phyloP scores from a whole-genome alignment of 495 filamentous ascomycete genomes.

The Aspergillus sclerotioniger region DNA sequence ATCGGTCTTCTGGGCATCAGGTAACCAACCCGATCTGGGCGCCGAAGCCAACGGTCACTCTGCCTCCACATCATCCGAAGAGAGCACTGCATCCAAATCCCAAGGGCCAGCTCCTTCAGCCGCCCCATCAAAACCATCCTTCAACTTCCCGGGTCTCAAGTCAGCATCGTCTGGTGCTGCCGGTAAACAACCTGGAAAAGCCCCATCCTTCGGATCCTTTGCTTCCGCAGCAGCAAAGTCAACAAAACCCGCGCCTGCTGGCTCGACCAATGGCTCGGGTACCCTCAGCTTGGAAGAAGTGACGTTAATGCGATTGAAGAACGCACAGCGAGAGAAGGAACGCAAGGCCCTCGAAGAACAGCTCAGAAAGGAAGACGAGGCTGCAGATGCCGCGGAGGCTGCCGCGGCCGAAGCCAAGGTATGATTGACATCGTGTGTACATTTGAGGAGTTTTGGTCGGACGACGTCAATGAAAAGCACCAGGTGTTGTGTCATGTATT shows the following conservation, averaged over 20 bases:
- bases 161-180: conserved; percentile 18
- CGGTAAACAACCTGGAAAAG: conserved; percentile 35
- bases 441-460: too few species aligned
- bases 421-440: background rate
- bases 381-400: conserved; percentile 46
- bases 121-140: conserved; percentile 27
- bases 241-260: conserved; percentile 31
- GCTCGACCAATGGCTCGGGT: conserved; percentile 26
- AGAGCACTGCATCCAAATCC: conserved; percentile 9
- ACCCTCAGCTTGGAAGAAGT: conserved; percentile 57
- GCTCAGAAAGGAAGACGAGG: conserved; percentile 50
- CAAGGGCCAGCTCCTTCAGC: conserved; percentile 2
- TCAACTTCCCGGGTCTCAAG: conserved; percentile 40
- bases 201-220: conserved; percentile 53
- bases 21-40: conserved; percentile 48
- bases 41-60: conserved; percentile 8
- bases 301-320: conserved; percentile 61
- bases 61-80: conserved; percentile 22
- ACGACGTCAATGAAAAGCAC: background rate
- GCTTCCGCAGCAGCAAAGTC: conserved; percentile 29
- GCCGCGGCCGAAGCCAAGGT: conserved; percentile 15
- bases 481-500: background rate
- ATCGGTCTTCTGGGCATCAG: conserved; percentile 56
- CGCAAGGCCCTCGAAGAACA: conserved; percentile 54
- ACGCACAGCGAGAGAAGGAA: conserved; percentile 56